Base-by-base conservation (phyloP, 495 filamentous ascomycete genomes). In the Lasiosphaeria hispida region DNA sequence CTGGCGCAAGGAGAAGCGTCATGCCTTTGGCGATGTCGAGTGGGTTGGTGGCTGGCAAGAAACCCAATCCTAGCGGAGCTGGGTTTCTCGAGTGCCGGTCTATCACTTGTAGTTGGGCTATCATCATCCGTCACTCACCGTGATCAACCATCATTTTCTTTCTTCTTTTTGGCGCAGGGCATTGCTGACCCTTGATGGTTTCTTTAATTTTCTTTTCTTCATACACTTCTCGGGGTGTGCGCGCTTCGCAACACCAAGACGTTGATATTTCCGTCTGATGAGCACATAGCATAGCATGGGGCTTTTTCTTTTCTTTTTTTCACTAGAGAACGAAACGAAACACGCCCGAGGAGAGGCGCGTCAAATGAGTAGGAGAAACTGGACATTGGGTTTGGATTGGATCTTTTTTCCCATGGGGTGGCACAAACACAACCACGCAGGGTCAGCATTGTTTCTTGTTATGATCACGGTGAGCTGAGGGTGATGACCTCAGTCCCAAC, bases 21-120 rank as follows among this genome's bases (percentile, higher is more conserved):
- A 78, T 63, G 76, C 86, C 68, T 82, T 88, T 67, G 85, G 85
- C 65, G 90, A 91, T 69, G 72, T 88, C 69, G 90, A 92, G 80
- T 92, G 91, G 81, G 89, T 96, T 82, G 92, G 90, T 76, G 89
- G 86, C 72, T 94, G 89, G 88, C 81, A 88, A 65, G 85, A 89
- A 48, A 64, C 75, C 62, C 72, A 72, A 61, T 75, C 69, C 39
- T 71, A 63, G 58, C 41, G 45, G 63, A 64, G 58, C 33, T 61
- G 63, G 69, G 65, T 60, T 38, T 42, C 49, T 65, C 65, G 58
- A 62, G 47, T 63, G 61, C 70, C 60, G 57, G 71, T 68, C 53
- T 66, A 73, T 64, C 80, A 80, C 72, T 81, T 80, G 81, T 83
- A 78, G 80, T 80, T 80, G 73, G 61, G 72, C 60, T 58, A 63